Base-by-base conservation (phyloP, 1,284 basidiomycete genomes). In the Sanghuangporus weigelae region DNA sequence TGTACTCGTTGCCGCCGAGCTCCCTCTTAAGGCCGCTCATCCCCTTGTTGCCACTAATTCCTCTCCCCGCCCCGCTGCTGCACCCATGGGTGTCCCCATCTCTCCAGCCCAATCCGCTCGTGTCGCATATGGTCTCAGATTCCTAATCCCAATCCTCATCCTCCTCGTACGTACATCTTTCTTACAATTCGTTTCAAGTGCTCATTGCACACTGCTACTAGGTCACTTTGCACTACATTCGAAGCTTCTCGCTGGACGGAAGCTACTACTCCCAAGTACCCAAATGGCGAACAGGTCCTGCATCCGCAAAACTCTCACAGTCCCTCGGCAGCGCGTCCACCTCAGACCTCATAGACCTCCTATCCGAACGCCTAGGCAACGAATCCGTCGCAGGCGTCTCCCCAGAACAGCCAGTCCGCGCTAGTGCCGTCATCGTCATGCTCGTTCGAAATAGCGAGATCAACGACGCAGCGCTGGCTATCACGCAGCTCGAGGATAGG, bases 401-500 rank as follows among this genome's bases (percentile, higher is more conserved):
- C 23, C 35, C 14, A 42, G 51, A 62, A 26, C 23, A 40, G 21
- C 38, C 56, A 6, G 23, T 36, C n/a, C 61, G 62, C 11, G 65
- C 65, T 11, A 66, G 63, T 39, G 65, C 65, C 12, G 54, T 49
- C 16, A 55, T 66, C n/a, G 62, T 66, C 40, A 66, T 66, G 65
- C 65, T 66, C 16, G 61, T 62, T 7, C 57, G 65, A 21, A 66
- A 66, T 38, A 63, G 38, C 23, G 65, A 66, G 48, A 62, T 66
- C 16, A 66, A 66, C 42, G 65, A 63, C 26, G 65, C 65, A 11
- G 50, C 61, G 23, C 51, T 40, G 10, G 59, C 57, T 5, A 79
- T 87, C 21, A 78, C 79, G 67, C 79, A 81, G 56, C 73, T 84
- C 42, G 84, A 86, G 67, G 79, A 83, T 54, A 76, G 82, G 10